A percentile compares a stretch with the other conserved stretches of the same genome.
Evolutionary conservation across 139 green algal genomes (phyloP).

Genomic region (Ulvella scutata): DNA sequence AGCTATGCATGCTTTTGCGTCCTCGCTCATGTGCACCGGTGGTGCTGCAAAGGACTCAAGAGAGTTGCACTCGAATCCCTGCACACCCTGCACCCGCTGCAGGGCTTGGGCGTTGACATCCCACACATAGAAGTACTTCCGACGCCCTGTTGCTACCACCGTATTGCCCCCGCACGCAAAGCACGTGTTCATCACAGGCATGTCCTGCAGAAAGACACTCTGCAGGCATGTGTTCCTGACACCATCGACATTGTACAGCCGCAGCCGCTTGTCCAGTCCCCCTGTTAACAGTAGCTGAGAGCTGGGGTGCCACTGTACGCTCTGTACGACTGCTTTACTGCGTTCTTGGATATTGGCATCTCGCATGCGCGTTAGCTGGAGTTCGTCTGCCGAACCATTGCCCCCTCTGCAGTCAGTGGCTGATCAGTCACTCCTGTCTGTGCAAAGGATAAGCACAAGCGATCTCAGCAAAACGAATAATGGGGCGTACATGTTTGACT

Average conservation of each 20-base stretch:
- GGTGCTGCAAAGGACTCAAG: slow-evolving; percentile 59
- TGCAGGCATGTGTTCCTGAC: slow-evolving; percentile 67
- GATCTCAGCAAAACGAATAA: not conserved
- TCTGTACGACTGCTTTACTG: slow-evolving; percentile 39
- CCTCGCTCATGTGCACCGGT: slow-evolving; percentile 13
- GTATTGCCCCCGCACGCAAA: slow-evolving; percentile 44
- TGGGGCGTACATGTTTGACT: not conserved
- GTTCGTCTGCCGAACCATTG: slow-evolving; percentile 4
- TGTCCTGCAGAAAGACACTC: slow-evolving; percentile 64
- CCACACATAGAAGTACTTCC: slow-evolving; percentile 73
- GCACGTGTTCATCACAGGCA: slow-evolving; percentile 62
- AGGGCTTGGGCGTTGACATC: slow-evolving; percentile 46
- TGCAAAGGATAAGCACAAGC: not conserved
- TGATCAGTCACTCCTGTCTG: not conserved
- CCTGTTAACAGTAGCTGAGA: slow-evolving; percentile 77
- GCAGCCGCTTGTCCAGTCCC: slow-evolving; percentile 67
- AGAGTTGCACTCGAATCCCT: not conserved
- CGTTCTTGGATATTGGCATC: slow-evolving; percentile 57
- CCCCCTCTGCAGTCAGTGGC: slow-evolving; percentile 1
- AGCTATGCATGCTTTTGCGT: slow-evolving; percentile 31
- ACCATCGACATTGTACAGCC: slow-evolving; percentile 77
- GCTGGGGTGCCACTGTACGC: slow-evolving; percentile 65
- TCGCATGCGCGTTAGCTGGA: slow-evolving; percentile 54
- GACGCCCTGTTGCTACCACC: slow-evolving; percentile 48
- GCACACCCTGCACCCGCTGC: slow-evolving; percentile 39